phyloP scores from a whole-genome alignment of 345 rosid species.

The Crucihimalaya himalaica region DNA sequence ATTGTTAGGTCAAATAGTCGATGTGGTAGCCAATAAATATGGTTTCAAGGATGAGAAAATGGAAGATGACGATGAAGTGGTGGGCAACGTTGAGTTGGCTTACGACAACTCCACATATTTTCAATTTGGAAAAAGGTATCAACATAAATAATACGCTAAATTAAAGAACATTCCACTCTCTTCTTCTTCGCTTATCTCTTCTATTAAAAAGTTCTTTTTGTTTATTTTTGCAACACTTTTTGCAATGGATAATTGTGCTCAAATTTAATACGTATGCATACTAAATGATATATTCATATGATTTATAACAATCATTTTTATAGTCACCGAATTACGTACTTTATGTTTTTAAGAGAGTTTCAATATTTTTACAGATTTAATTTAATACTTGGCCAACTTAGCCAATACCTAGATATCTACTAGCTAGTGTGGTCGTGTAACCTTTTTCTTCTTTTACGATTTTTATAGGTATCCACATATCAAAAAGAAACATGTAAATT shows the following conservation, averaged over 20 bases:
- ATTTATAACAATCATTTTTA: neutral
- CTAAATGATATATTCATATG: neutral
- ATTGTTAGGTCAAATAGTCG: slow-evolving; percentile 36
- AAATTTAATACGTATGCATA: neutral
- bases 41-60: slow-evolving; percentile 4
- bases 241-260: neutral
- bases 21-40: slow-evolving; percentile 10
- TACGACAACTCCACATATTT: slow-evolving; percentile 39
- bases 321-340: neutral
- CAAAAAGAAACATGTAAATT: neutral
- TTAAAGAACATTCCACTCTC: slow-evolving; percentile 26
- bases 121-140: slow-evolving; percentile 8
- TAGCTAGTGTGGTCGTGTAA: neutral
- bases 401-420: slow-evolving; percentile 1
- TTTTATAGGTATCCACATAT: neutral
- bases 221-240: neutral
- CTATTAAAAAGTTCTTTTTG: neutral
- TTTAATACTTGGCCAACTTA: neutral
- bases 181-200: slow-evolving; percentile 24
- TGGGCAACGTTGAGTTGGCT: slow-evolving; percentile 30
- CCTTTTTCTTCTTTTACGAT: neutral
- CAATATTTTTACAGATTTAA: neutral
- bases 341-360: neutral
- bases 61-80: slow-evolving; percentile 42
- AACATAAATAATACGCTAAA: slow-evolving; percentile 27